Evolutionary conservation across 192 early-diverging fungal genomes (phyloP), one percentile per base, ranked within the genome.

Genomic region (Phlyctochytrium planicorne): DNA sequence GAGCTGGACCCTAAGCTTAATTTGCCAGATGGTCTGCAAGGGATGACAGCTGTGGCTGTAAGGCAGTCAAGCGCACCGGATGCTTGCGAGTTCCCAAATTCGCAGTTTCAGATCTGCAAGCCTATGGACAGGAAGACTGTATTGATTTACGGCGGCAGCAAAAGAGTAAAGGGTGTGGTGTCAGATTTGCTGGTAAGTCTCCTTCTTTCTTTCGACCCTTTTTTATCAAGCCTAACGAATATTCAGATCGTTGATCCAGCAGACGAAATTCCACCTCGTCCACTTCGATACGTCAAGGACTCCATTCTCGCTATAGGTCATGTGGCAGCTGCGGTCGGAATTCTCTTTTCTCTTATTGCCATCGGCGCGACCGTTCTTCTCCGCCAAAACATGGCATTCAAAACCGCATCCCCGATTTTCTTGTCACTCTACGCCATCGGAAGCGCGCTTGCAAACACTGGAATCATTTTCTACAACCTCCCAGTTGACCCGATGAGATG

Each of bases 331-430:
- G 17, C 50, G 2, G 16, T 66, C 52, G 65, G 65, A 27, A 57
- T 66, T 53, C n/a, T 57, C 16, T 56, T 66, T 20, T 57, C 23
- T 31, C 20, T 33, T 27, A 30, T 30, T 24, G 53, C 53, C 50
- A 20, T 34, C 14, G 20, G 53, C 50, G 65, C 53, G 12, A 30
- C 53, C 24, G 23, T 57, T 27, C 12, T 66, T 6, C 30, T 56
- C 53, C 30, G 25, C 29, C 29, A 56, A 17, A 50, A 53, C 29
- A 25, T 53, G 23, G 65, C 65, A 6, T 66, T 66, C 52, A 17
- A 31, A 33, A 56, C 52, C n/a, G 65, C 65, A 23, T 66, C 65
- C n/a, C 25, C 53, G 30, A 57, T 31, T 10, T 66, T 66, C 53
- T 53, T 66, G 12, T 16, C 30, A 3, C 10, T 66, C 4, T 66